phyloP scores from a whole-genome alignment of 805 yeast genomes.

The Ogataea parapolymorpha region DNA sequence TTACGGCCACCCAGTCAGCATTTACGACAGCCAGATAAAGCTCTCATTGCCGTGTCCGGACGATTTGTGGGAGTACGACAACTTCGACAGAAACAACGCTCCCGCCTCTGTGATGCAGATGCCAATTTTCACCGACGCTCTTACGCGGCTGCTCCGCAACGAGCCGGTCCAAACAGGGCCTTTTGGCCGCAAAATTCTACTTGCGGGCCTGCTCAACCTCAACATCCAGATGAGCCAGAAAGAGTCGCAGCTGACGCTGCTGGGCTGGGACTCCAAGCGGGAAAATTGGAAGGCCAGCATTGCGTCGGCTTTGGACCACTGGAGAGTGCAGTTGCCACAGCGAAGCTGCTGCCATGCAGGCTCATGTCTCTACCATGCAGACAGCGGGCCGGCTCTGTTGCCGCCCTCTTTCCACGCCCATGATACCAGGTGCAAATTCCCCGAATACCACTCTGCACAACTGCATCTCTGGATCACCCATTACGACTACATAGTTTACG shows the following conservation, averaged over 20 bases:
- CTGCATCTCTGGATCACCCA: conserved; percentile 61
- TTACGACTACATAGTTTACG: conserved; percentile 68
- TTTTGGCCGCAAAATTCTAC: conserved; percentile 59
- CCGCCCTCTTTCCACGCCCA: conserved; percentile 10
- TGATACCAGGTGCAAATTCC: conserved; percentile 49
- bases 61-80: conserved; percentile 42
- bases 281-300: conserved; percentile 63
- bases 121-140: conserved; percentile 30
- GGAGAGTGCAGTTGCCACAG: conserved; percentile 42
- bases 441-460: conserved; percentile 68
- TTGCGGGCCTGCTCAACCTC: conserved; percentile 60
- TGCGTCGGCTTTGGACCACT: conserved; percentile 60
- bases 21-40: conserved; percentile 51
- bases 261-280: conserved; percentile 35
- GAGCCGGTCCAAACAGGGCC: conserved; percentile 40
- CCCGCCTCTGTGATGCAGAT: conserved; percentile 17
- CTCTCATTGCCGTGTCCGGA: conserved; percentile 58
- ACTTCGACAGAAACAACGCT: conserved; percentile 16
- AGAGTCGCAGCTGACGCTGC: conserved; percentile 43
- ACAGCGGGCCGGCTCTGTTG: conserved; percentile 2
- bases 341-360: conserved; percentile 21
- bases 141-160: conserved; percentile 40
- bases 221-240: conserved; percentile 58
- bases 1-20: conserved; percentile 61
- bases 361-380: conserved; percentile 16